Conservation (phyloP, 495 filamentous ascomycete genomes). For the Tirmania nivea region DNA sequence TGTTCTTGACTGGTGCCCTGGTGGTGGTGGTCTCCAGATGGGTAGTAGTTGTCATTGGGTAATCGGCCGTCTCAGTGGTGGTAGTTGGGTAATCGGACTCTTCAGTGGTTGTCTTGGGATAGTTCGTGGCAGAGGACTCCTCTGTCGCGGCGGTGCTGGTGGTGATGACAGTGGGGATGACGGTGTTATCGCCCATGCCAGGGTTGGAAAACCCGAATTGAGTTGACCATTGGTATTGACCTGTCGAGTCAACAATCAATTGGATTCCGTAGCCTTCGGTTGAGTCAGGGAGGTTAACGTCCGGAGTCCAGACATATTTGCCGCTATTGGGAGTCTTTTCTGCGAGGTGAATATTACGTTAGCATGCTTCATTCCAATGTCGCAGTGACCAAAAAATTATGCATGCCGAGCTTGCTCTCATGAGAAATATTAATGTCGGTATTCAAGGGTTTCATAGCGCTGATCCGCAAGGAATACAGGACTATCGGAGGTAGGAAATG, state of each 20-base stretch:
- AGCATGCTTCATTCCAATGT: not conserved
- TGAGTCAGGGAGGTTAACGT: slow-evolving; percentile 26
- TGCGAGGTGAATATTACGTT: not conserved
- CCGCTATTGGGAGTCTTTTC: slow-evolving; percentile 38
- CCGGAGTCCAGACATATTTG: slow-evolving; percentile 34
- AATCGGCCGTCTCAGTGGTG: no score
- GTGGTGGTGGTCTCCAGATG: not conserved
- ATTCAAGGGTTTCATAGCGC: not conserved
- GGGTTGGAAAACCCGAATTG: slow-evolving; percentile 44
- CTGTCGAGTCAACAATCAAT: slow-evolving; percentile 38
- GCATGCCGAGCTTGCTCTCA: no score
- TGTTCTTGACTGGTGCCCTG: not conserved
- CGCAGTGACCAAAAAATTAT: no score
- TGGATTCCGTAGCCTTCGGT: slow-evolving; percentile 39
- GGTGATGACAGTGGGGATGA: slow-evolving; percentile 3
- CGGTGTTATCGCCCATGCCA: not conserved
- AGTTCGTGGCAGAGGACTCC: not conserved
- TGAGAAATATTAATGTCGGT: no score
- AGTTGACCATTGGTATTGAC: slow-evolving; percentile 45
- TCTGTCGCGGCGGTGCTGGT: not conserved
- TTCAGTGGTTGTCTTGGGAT: no score
- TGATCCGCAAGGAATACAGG: not conserved
- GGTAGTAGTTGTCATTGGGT: no score
- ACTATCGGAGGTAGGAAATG: no score
- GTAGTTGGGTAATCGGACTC: no score